Evolutionary conservation across 2,329 filamentous ascomycete species (phyloP).

Genomic region (Acrodontium crateriforme): DNA sequence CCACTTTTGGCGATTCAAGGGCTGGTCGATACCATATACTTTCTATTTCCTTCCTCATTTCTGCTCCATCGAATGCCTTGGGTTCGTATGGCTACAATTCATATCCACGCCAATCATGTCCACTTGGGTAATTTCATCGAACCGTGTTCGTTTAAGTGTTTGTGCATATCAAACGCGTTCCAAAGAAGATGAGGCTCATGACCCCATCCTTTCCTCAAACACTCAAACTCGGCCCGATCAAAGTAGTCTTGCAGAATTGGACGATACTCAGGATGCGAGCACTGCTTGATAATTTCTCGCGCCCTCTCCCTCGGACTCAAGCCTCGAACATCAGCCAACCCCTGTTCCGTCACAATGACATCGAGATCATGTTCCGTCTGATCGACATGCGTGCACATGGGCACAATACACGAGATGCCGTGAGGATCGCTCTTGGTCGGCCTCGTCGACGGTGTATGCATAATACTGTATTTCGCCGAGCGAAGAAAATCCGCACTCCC

Average conservation of each 20-base stretch:
- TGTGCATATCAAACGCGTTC: slow-evolving; percentile 82
- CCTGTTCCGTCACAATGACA: slow-evolving; percentile 66
- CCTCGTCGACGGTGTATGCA: slow-evolving; percentile 77
- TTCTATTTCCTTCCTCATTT: too few relatives aligned
- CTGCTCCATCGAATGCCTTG: too few relatives aligned
- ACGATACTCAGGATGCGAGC: slow-evolving; percentile 63
- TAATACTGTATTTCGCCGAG: slow-evolving; percentile 71
- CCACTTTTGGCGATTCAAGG: too few relatives aligned
- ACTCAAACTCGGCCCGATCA: slow-evolving; percentile 74
- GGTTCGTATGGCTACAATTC: too few relatives aligned
- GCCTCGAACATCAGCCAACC: slow-evolving; percentile 73
- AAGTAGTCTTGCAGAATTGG: slow-evolving; percentile 74
- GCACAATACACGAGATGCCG: slow-evolving; percentile 78
- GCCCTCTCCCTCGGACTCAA: slow-evolving; percentile 68
- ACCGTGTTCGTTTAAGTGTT: slow-evolving; percentile 65
- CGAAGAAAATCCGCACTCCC: slow-evolving; percentile 73
- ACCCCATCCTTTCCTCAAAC: slow-evolving; percentile 72
- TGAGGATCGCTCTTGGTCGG: slow-evolving; percentile 71
- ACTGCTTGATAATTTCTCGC: slow-evolving; percentile 74
- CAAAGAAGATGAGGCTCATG: slow-evolving; percentile 81
- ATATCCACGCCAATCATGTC: slow-evolving; percentile 22
- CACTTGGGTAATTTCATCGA: slow-evolving; percentile 75
- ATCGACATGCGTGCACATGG: slow-evolving; percentile 83
- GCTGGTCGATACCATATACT: too few relatives aligned
- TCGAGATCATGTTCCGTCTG: slow-evolving; percentile 90